Conservation (phyloP, 179 eudicot species). For the Beta corolliflora region DNA sequence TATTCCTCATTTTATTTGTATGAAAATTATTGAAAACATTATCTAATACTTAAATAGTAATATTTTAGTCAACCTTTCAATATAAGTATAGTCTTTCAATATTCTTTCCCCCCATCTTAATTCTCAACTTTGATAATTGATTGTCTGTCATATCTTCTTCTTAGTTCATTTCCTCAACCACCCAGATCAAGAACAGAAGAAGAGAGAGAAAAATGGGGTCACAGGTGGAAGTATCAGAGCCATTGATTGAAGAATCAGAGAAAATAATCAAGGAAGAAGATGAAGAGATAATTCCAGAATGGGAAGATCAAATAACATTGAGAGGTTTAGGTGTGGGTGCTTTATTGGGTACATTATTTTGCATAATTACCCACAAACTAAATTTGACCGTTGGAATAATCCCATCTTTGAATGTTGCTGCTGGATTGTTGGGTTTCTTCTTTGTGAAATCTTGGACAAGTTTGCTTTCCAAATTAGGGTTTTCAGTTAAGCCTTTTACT, state of each 20-base stretch:
- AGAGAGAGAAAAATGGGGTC: conserved; percentile 35
- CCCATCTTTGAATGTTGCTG: conserved; percentile 94
- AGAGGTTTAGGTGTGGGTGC: conserved; percentile 81
- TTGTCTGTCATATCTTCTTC: background rate
- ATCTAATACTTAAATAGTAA: background rate
- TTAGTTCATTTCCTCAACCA: background rate
- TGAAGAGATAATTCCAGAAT: conserved; percentile 48
- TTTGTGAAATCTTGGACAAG: conserved; percentile 84
- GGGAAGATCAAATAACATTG: conserved; percentile 87
- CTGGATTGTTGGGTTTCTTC: conserved; percentile 91
- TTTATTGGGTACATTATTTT: conserved; percentile 70
- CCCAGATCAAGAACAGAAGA: background rate
- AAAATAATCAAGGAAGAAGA: conserved; percentile 23
- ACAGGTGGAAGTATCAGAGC: conserved; percentile 48
- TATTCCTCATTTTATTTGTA: background rate
- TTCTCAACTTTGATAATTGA: too few relatives aligned
- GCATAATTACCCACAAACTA: conserved; percentile 94
- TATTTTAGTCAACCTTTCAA: background rate
- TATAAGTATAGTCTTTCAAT: too few relatives aligned
- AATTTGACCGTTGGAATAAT: conserved; percentile 92
- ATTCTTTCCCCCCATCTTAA: too few relatives aligned
- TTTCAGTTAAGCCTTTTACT: conserved; percentile 64
- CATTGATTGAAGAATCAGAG: conserved; percentile 43
- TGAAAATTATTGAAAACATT: too few relatives aligned
- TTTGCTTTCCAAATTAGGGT: conserved; percentile 54